These are phyloP conservation scores for Ceratobasidium sp. DNA, from an alignment of 1,284 basidiomycete species.

Conservation along the genomic window DNA sequence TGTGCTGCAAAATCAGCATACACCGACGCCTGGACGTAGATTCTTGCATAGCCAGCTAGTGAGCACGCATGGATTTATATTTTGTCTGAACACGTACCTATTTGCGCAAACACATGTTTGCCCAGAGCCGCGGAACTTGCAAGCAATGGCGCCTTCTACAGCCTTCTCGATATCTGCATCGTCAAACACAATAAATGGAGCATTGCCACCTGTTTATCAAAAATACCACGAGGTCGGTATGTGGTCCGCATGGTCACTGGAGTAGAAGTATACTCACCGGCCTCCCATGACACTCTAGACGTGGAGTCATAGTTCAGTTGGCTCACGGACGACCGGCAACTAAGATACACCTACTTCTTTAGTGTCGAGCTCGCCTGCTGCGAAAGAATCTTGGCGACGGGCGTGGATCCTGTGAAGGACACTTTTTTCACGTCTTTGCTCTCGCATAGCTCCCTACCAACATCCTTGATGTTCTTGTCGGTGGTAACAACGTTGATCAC, in stretches of 20 bases:
- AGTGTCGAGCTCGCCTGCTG: conserved; percentile 84
- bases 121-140: conserved; percentile 93
- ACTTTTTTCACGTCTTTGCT: conserved; percentile 84
- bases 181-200: conserved; percentile 96
- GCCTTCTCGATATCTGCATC: conserved; percentile 95
- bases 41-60: conserved; percentile 76
- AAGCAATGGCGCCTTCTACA: conserved; percentile 87
- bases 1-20: conserved; percentile 88
- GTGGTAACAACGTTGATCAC: conserved; percentile 96
- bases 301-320: background rate
- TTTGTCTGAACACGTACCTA: conserved; percentile 44
- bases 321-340: conserved; percentile 20
- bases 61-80: background rate
- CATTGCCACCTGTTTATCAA: conserved; percentile 71
- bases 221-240: background rate
- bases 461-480: conserved; percentile 78
- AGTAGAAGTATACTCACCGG: conserved; percentile 56
- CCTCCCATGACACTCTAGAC: conserved; percentile 80
- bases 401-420: conserved; percentile 93
- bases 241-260: background rate
- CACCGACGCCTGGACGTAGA: conserved; percentile 85
- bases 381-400: conserved; percentile 91
- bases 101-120: conserved; percentile 71
- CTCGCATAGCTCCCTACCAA: conserved; percentile 79
- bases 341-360: conserved; percentile 76